Conservation (phyloP, 2,329 filamentous ascomycete genomes). For the Colletotrichum sp. region DNA sequence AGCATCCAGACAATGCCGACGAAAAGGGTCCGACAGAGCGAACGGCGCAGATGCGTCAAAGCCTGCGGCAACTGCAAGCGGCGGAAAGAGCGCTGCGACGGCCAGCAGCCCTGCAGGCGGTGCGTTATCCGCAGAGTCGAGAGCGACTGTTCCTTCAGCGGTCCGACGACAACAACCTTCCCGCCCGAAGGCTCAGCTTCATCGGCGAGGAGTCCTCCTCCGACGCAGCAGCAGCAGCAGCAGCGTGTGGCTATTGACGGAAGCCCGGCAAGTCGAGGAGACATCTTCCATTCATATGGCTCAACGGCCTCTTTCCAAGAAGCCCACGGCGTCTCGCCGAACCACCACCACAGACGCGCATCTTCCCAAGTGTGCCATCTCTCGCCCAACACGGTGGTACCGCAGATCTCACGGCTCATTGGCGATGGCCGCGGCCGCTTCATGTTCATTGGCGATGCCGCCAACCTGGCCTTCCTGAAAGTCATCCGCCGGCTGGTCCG, state of each 20-base stretch:
- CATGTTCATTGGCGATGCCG: constrained; percentile 42
- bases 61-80: constrained; percentile 32
- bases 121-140: constrained; percentile 27
- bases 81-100: constrained; percentile 34
- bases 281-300: background rate
- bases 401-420: constrained; percentile 33
- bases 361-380: constrained; percentile 5
- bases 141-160: constrained; percentile 24
- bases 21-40: constrained; percentile 21
- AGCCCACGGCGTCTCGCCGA: background rate
- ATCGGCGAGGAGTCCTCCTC: background rate
- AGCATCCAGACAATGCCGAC: constrained; percentile 24
- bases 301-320: background rate
- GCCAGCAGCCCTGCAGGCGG: constrained; percentile 28
- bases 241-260: background rate
- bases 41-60: constrained; percentile 29
- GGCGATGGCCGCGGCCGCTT: constrained; percentile 36
- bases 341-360: background rate
- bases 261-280: background rate
- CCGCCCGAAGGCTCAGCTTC: background rate
- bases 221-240: background rate
- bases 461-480: constrained; percentile 37
- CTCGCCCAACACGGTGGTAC: constrained; percentile 18
- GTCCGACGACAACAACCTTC: background rate
- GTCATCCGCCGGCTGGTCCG: constrained; percentile 36